Evolutionary conservation across 1,284 basidiomycete genomes (phyloP).

Genomic region (Schizophyllum amplum): DNA sequence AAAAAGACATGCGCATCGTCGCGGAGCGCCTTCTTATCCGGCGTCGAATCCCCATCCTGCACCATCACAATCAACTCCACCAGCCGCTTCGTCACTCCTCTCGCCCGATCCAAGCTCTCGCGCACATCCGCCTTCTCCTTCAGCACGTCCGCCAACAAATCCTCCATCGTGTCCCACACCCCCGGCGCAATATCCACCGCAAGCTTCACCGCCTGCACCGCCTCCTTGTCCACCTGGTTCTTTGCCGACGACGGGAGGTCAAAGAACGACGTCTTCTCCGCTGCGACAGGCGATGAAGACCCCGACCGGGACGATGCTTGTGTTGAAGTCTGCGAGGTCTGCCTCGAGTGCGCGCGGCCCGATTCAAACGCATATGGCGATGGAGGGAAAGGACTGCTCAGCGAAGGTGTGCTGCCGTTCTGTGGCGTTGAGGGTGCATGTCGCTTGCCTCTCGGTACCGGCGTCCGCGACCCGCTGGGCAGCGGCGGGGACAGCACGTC

Average conservation of each 20-base stretch:
- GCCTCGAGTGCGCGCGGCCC: constrained; percentile 37
- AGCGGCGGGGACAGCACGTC: constrained; percentile 35
- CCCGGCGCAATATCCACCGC: constrained; percentile 64
- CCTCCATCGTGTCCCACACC: constrained; percentile 67
- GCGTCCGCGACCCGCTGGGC: constrained; percentile 38
- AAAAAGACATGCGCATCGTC: constrained; percentile 68
- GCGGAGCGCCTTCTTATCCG: constrained; percentile 49
- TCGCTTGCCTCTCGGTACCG: constrained; percentile 11
- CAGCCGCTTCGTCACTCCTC: constrained; percentile 48
- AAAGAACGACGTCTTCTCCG: constrained; percentile 27
- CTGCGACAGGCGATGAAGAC: constrained; percentile 29
- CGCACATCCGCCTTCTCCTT: constrained; percentile 33
- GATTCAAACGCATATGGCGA: constrained; percentile 8
- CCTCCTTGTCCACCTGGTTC: constrained; percentile 59
- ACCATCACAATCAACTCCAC: constrained; percentile 43
- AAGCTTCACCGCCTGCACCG: constrained; percentile 56
- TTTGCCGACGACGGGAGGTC: constrained; percentile 42
- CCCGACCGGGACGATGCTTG: constrained; percentile 32
- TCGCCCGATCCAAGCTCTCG: constrained; percentile 46
- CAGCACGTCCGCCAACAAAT: constrained; percentile 40
- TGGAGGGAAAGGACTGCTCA: constrained; percentile 5
- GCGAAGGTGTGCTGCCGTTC: constrained; percentile 8
- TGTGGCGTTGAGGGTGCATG: constrained; percentile 16
- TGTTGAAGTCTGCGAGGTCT: constrained; percentile 50
- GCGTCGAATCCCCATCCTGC: constrained; percentile 36